Percentiles rank a stretch among this genome's conserved stretches.
Conservation (phyloP, 805 yeast genomes). For the Teunomyces barrocoloradensis region DNA sequence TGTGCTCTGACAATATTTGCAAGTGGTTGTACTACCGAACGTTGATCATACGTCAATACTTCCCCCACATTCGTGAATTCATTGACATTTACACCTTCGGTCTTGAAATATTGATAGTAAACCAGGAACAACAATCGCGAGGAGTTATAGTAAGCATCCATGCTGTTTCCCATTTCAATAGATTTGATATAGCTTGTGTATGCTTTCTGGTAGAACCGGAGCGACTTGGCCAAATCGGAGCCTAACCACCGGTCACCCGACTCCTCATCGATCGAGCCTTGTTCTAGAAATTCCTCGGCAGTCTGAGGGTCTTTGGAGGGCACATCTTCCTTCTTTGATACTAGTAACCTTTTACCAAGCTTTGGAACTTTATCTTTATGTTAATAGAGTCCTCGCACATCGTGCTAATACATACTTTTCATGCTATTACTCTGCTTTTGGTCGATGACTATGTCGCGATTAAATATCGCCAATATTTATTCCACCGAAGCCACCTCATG, state of each 20-base stretch:
- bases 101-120: conserved; percentile 47
- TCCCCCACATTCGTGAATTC: conserved; percentile 32
- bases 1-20: conserved; percentile 34
- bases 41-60: conserved; percentile 22
- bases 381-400: neutral
- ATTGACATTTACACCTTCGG: conserved; percentile 42
- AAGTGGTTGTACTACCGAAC: conserved; percentile 41
- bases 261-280: conserved; percentile 63
- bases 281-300: conserved; percentile 52
- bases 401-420: conserved; percentile 1
- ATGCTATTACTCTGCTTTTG: neutral
- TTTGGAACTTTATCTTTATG: conserved; percentile 13
- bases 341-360: conserved; percentile 14
- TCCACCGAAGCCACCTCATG: neutral
- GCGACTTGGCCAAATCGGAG: conserved; percentile 61
- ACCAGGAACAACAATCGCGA: conserved; percentile 59
- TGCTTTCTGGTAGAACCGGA: conserved; percentile 64
- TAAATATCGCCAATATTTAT: neutral
- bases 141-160: conserved; percentile 59
- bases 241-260: conserved; percentile 74
- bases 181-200: conserved; percentile 42
- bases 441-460: neutral
- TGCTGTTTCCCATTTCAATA: conserved; percentile 15
- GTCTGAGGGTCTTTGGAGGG: conserved; percentile 30
- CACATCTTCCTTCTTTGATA: conserved; percentile 9